Evolutionary conservation across 2,329 filamentous ascomycete genomes (phyloP), one percentile per base, ranked within the genome.

Genomic region (Penicillium sp.): DNA sequence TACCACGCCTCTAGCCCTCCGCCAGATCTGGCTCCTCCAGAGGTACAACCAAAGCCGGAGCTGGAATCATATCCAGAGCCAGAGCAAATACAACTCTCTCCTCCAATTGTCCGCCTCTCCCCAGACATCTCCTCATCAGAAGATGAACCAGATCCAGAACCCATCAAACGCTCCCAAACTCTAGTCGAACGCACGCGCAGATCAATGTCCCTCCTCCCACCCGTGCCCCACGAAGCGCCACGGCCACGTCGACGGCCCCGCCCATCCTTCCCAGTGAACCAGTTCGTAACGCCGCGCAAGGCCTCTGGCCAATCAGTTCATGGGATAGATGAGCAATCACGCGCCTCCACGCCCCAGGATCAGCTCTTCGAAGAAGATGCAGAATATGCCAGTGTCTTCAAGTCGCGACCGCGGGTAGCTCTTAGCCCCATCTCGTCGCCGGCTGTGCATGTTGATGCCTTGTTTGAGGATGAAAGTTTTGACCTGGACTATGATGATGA

Each of bases 331-430:
- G 48, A 56, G 8, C 56, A 53, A 16, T 69, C 69, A 18, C 59
- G 75, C 56, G 73, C 71, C 19, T 74, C 77, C 4, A 79, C 84
- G 1, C 79, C 89, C 8, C 79, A 82, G 0, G 87, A 93, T 66
- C 82, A 87, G 59, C 74, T 96, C 38, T 85, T 96, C 27, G 80
- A 80, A 14, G 81, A 86, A 51, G 86, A 90, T 61, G 79, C 82
- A 4, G 90, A 95, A 56, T 89, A 91, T 70, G 87, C 89, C 55
- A 88, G 87, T 26, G 87, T 96, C 1, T 97, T 97, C 70, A 90
- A 87, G 74, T 92, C 89, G 59, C 76, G 92, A 60, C 92, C 92
- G 0, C 88, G 86, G 71, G 84, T 97, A 61, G 86, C 87, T 60
- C 83, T 84, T 10, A 96, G 91, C 69, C 91, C 91, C 1, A 70